Evolutionary conservation across 1,284 basidiomycete genomes (phyloP), one percentile per base, ranked within the genome.

Genomic region (Rhodotorula mucilaginosa): DNA sequence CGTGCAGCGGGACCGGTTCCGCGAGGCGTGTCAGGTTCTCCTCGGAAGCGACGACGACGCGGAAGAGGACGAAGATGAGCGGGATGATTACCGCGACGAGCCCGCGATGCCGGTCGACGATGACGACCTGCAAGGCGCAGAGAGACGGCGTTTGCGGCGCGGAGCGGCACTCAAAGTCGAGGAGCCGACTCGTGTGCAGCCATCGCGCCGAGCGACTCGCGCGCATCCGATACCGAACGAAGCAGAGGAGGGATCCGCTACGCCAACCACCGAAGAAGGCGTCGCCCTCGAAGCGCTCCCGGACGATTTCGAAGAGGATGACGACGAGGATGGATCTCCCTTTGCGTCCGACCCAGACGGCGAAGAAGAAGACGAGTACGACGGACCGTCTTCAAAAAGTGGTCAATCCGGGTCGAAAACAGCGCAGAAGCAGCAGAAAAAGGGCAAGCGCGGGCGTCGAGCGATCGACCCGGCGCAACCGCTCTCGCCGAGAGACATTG

Each of bases 401-500:
- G 31, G 58, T 44, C 39, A 44, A 44, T 44, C 39, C 39, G 39
- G 39, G 10, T 13, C 57, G 31, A 34, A 16, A 39, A 34, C n/a
- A 8, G 48, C 34, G 13, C 67, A 49, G 19, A 66, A 44, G 39
- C 39, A 44, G 39, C 39, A 49, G 56, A 70, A 64, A 34, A 44
- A 48, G 58, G 29, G 44, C 47, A 34, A 47, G 26, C 6, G 16
- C 2, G 29, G 31, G 2, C 23, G 44, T 5, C 19, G 46, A 21
- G 44, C 39, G 44, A 23, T 46, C 13, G 69, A 65, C 34, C 48
- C 44, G 29, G 18, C 64, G 1, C 62, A 58, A 26, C 60, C 61
- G 3, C 29, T 77, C 19, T 71, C 68, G 8, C 51, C 61, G 19
- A 57, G 69, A 13, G 72, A 78, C 54, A 39, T 79, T 44, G 66